Percentiles rank a stretch among this genome's conserved stretches.
These are phyloP conservation scores for Trypanosoma boissoni DNA, from an alignment of 208 protist genomes.

Conservation along the genomic window DNA sequence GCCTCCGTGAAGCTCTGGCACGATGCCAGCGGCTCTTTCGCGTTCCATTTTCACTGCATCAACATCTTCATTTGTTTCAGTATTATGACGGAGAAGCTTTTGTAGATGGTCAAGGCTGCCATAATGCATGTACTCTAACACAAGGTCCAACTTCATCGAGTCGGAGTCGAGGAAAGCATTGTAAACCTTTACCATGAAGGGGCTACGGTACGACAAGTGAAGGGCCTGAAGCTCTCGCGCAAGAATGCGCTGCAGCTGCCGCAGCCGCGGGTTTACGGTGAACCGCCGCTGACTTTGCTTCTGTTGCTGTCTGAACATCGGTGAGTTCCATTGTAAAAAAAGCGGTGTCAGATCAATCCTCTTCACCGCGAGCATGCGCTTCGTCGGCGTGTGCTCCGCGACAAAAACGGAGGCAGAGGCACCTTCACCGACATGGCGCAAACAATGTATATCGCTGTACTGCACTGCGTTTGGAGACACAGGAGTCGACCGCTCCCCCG, in stretches of 20 bases:
- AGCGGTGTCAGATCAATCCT: slow-evolving; percentile 69
- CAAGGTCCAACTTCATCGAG: slow-evolving; percentile 67
- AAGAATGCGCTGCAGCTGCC: slow-evolving; percentile 69
- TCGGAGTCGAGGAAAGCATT: slow-evolving; percentile 77
- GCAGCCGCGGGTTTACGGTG: slow-evolving; percentile 24
- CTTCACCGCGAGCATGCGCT: slow-evolving; percentile 73
- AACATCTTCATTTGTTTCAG: background rate
- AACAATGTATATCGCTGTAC: slow-evolving; percentile 53
- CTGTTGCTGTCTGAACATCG: slow-evolving; percentile 19
- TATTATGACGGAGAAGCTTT: slow-evolving; percentile 12
- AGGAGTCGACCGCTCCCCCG: slow-evolving; percentile 4
- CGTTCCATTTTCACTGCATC: slow-evolving; percentile 27
- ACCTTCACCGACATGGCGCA: slow-evolving; percentile 47
- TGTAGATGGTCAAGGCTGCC: slow-evolving; percentile 68
- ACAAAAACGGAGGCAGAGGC: slow-evolving; percentile 75
- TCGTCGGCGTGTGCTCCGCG: slow-evolving; percentile 63
- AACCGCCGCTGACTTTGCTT: slow-evolving; percentile 7
- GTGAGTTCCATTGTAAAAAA: slow-evolving; percentile 32
- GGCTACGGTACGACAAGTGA: slow-evolving; percentile 80
- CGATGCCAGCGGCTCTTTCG: slow-evolving; percentile 20
- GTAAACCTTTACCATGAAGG: slow-evolving; percentile 90
- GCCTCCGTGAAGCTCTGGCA: slow-evolving; percentile 43
- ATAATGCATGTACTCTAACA: slow-evolving; percentile 92
- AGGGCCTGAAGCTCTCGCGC: slow-evolving; percentile 83
- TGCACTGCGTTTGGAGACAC: slow-evolving; percentile 50